phyloP scores from a whole-genome alignment of 1,139 yeast species.

The Pichia sp. region DNA sequence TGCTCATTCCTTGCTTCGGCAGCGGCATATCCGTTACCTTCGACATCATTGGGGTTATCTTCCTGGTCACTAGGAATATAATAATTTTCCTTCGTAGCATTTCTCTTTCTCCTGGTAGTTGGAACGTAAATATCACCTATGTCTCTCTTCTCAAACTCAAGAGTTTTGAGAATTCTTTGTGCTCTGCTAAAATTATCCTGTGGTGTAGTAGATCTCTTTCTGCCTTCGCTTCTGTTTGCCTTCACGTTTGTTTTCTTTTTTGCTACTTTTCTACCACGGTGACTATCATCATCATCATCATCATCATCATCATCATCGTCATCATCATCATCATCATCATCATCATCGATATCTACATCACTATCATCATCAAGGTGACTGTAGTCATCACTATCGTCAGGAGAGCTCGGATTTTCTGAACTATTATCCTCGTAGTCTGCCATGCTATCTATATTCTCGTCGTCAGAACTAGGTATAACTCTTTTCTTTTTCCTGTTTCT shows the following conservation, averaged over 20 bases:
- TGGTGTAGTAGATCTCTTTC: neutral
- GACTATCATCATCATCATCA: slow-evolving; percentile 2
- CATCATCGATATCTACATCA: neutral
- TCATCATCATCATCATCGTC: neutral
- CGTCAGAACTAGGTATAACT: neutral
- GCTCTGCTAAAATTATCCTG: slow-evolving; percentile 7
- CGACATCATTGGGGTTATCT: slow-evolving; percentile 6
- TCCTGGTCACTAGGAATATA: slow-evolving; percentile 11
- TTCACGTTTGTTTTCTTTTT: neutral
- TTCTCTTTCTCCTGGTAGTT: slow-evolving; percentile 11
- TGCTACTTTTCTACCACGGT: neutral
- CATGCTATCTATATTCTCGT: slow-evolving; percentile 1
- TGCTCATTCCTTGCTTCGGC: slow-evolving; percentile 19
- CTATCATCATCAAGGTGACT: neutral
- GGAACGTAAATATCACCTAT: slow-evolving; percentile 7
- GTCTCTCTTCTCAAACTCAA: slow-evolving; percentile 18
- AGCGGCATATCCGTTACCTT: slow-evolving; percentile 16
- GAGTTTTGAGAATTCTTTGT: slow-evolving; percentile 10
- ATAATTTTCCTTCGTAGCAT: slow-evolving; percentile 19
- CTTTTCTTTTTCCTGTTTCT: neutral
- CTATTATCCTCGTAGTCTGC: slow-evolving; percentile 7
- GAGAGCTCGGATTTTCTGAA: neutral
- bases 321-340: neutral
- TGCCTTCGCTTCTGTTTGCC: neutral
- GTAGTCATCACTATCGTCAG: neutral